phyloP scores from a whole-genome alignment of 139 green algal species.

The Desmodesmus armatus region DNA sequence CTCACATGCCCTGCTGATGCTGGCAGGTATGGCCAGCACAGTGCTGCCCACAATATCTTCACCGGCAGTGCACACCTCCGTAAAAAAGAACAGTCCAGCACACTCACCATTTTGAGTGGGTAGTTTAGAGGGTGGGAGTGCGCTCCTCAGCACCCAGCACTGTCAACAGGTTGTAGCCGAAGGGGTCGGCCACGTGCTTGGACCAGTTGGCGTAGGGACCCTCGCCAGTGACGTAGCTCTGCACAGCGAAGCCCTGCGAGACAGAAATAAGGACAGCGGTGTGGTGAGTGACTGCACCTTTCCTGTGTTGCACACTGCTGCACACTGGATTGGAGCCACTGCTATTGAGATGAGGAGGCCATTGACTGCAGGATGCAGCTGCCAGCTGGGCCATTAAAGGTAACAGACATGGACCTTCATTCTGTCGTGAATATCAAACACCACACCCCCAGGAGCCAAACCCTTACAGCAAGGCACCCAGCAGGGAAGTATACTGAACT shows the following conservation, averaged over 20 bases:
- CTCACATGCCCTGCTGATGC: no score
- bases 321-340: no score
- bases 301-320: no score
- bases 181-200: conserved; percentile 95
- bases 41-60: no score
- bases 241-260: conserved; percentile 82
- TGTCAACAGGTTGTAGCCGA: conserved; percentile 96
- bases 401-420: neutral
- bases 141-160: conserved; percentile 85
- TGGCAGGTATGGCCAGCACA: no score
- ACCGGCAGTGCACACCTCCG: no score
- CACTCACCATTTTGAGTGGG: no score
- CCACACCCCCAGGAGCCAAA: neutral
- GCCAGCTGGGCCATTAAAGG: neutral
- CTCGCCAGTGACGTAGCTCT: conserved; percentile 92
- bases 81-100: no score
- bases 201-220: conserved; percentile 96
- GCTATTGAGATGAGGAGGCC: neutral
- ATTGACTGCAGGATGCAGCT: neutral
- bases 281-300: neutral
- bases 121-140: conserved; percentile 80
- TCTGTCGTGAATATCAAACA: neutral
- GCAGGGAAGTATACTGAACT: no score
- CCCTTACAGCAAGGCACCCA: no score
- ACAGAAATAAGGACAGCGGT: neutral